Evolutionary conservation across 2,329 filamentous ascomycete genomes (phyloP), one percentile per base, ranked within the genome.

Genomic region (Paecilomyces sp.): DNA sequence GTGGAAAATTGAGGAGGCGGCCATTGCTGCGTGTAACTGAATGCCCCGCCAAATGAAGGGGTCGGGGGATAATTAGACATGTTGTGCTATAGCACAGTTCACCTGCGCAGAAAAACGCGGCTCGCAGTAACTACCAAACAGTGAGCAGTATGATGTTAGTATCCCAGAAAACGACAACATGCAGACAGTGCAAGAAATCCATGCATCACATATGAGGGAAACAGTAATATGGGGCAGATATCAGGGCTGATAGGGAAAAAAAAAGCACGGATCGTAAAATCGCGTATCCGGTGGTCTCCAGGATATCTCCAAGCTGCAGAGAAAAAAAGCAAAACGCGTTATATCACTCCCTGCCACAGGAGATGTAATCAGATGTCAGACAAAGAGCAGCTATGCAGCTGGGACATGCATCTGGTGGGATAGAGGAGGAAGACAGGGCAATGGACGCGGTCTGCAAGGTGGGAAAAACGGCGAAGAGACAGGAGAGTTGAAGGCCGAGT

Each of bases 1-100:
- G 65, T 60, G 56, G 65, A 61, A 52, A 69, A 63, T 58, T 69
- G 66, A 51, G 65, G 66, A n/a, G 68, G 65, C 65, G 71, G 68
- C 73, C 72, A 78, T 63, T 72, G 74, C 55, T 68, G 71, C 55
- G 71, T 66, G 60, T 76, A 73, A 61, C 65, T 68, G 55, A 68
- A 65, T 60, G 68, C 64, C 31, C 68, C 71, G 61, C 76, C 76
- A 65, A 78, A 80, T 15, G 77, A 69, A 47, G 79, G 75, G 53
- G 74, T 74, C 61, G 72, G 69, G 58, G 77, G 77, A 70, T 82
- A 80, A 61, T 79, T 75, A 56, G 79, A 78, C 80, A 82, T 82
- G 57, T 70, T 58, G 60, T 58, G 60, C 47, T 36, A 31, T 58
- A 57, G 31, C 31, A 12, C 30, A 33, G 11, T 33, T 31, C 15